Conservation (phyloP, 306 rosid species). For the Datisca glomerata region DNA sequence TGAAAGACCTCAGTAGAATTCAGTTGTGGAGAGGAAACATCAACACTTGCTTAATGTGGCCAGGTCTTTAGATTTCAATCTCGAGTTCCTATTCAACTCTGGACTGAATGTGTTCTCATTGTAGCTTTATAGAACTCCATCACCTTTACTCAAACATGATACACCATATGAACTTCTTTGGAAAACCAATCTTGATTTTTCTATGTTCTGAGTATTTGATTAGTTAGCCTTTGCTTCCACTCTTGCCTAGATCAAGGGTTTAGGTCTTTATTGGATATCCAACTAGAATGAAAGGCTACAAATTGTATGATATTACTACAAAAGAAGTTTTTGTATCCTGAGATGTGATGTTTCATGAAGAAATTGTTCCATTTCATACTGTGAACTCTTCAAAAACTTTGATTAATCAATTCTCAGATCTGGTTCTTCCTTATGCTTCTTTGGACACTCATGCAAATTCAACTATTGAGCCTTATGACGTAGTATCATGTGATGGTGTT, state of each 20-base stretch:
- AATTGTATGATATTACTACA: neutral
- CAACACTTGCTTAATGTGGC: no score
- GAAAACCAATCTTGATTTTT: neutral
- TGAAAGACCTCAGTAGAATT: no score
- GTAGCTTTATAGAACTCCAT: neutral
- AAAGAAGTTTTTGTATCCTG: neutral
- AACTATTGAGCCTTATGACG: neutral
- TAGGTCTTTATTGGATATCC: no score
- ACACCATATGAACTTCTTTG: neutral
- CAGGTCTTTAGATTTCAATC: no score
- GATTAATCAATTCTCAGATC: neutral
- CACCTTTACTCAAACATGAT: neutral
- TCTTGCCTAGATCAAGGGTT: neutral
- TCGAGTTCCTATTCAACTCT: no score
- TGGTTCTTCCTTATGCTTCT: neutral
- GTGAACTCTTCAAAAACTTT: neutral
- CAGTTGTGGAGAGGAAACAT: no score
- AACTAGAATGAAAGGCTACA: neutral
- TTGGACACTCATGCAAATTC: neutral
- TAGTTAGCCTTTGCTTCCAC: neutral
- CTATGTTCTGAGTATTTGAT: neutral
- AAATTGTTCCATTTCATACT: neutral
- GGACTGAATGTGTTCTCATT: no score
- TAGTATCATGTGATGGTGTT: no score
- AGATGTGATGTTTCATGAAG: neutral